Conservation (phyloP, 163 green algal genomes). For the Trebouxia gelatinosa region DNA sequence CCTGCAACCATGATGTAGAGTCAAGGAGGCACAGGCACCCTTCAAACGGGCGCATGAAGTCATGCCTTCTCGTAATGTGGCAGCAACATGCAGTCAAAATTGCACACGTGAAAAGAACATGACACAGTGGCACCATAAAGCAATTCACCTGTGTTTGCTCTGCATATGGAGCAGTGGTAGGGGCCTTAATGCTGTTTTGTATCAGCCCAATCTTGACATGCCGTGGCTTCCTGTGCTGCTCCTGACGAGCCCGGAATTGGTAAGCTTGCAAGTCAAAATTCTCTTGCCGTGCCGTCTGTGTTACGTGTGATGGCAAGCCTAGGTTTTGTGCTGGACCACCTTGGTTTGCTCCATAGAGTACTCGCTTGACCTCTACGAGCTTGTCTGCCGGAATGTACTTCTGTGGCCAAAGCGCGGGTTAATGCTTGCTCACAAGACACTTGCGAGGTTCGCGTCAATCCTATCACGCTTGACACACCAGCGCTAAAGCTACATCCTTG, state of each 20-base stretch:
- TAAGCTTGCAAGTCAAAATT: constrained; percentile 75
- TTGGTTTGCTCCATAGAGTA: constrained; percentile 79
- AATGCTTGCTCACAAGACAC: background rate
- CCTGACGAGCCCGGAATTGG: constrained; percentile 68
- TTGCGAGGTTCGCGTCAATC: background rate
- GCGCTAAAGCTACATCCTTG: no score
- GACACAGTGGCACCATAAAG: background rate
- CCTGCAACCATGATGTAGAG: no score
- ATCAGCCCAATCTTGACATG: constrained; percentile 81
- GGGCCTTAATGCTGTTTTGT: constrained; percentile 81
- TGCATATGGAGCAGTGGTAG: constrained; percentile 80
- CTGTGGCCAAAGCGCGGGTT: constrained; percentile 27
- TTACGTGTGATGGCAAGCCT: background rate
- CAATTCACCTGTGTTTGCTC: constrained; percentile 77
- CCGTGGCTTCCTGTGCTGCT: constrained; percentile 79
- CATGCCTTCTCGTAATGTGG: background rate
- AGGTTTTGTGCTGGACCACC: constrained; percentile 56
- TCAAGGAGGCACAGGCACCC: background rate
- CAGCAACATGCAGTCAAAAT: background rate
- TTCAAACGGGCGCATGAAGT: background rate
- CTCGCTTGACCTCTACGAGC: constrained; percentile 66
- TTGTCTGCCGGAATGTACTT: constrained; percentile 63
- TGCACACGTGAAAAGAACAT: background rate
- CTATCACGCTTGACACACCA: no score
- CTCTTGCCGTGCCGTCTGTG: background rate